Base-by-base conservation (phyloP, 225 moss, liverwort and hornwort genomes). In the Neckera pumila region DNA sequence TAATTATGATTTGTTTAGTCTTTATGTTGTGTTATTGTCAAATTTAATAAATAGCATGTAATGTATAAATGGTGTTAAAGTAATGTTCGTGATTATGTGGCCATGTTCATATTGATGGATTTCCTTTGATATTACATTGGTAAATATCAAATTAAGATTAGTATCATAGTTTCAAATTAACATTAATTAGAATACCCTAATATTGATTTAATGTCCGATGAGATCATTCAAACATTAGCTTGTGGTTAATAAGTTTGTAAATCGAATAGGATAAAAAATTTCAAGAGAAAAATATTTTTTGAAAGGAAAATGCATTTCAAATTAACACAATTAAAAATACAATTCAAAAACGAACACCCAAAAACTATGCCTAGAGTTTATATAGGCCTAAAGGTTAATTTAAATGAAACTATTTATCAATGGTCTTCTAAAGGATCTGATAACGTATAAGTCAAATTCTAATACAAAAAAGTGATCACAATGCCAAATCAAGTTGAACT, bases 241-340 rank as follows among this genome's bases (percentile, higher is more conserved):
- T 33, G 1, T 49, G 49, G 3, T 19, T 71, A 43, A 42, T 71
- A 71, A 71, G 0, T 27, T 71, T 71, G 1, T 71, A 4, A 73
- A 45, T 73, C 6, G 1, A 28, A 9, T 43, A 72, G 43, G 16
- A 0, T 27, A n/a, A n/a, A n/a, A n/a, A 5, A 43, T 27, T 71
- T 16, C 0, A 2, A 9, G 3, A 26, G 2, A 8, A 2, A 5
- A 8, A 5, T 19, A 1, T 18, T 34, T 33, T 25, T 2, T 9
- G 13, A 27, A 17, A 23, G 1, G 8, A 4, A 40, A 70, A 14
- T 70, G 15, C 14, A 42, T 70, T 70, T 42, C n/a, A n/a, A n/a
- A n/a, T n/a, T n/a, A n/a, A n/a, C n/a, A 7, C 40, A 67, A 42
- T 2, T 26, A 71, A 71, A 42, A 71, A 42, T 26, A 25, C 14